These are phyloP conservation scores for Flaveria linearis DNA, from an alignment of 129 eudicot species.

Conservation along the genomic window DNA sequence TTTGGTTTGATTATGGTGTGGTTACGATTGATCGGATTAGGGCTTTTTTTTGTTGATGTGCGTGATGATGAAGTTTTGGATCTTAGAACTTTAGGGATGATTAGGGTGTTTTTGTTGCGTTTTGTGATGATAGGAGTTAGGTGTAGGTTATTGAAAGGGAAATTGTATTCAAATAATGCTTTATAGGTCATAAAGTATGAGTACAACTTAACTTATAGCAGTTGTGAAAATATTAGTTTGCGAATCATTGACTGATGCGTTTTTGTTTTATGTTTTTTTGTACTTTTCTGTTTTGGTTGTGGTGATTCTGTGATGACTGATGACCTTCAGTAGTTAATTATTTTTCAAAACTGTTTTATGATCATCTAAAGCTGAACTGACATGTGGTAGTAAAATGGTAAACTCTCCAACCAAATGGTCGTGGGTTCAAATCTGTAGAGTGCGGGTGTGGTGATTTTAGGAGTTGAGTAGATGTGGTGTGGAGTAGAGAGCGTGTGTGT, in stretches of 20 bases:
- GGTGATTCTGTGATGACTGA: not conserved
- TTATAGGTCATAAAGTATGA: not conserved
- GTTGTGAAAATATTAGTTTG: not conserved
- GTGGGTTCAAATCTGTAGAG: too few relatives aligned
- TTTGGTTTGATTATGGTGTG: not conserved
- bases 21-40: conserved; percentile 5
- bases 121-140: conserved; percentile 1
- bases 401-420: too few relatives aligned
- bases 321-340: not conserved
- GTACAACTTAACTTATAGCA: not conserved
- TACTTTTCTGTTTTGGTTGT: not conserved
- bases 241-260: not conserved
- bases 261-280: not conserved
- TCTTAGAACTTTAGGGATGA: conserved; percentile 6
- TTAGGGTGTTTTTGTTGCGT: not conserved
- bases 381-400: too few relatives aligned
- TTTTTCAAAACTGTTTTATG: not conserved
- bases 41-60: conserved; percentile 6
- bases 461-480: too few relatives aligned
- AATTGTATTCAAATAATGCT: conserved; percentile 16
- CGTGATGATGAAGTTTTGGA: conserved; percentile 21
- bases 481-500: too few relatives aligned
- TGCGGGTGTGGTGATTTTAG: too few relatives aligned
- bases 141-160: conserved; percentile 1
- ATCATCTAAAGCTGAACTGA: not conserved